A percentile compares a stretch with the other conserved stretches of the same genome.
Conservation (phyloP, 2,329 filamentous ascomycete genomes). For the Alternaria alternata region DNA sequence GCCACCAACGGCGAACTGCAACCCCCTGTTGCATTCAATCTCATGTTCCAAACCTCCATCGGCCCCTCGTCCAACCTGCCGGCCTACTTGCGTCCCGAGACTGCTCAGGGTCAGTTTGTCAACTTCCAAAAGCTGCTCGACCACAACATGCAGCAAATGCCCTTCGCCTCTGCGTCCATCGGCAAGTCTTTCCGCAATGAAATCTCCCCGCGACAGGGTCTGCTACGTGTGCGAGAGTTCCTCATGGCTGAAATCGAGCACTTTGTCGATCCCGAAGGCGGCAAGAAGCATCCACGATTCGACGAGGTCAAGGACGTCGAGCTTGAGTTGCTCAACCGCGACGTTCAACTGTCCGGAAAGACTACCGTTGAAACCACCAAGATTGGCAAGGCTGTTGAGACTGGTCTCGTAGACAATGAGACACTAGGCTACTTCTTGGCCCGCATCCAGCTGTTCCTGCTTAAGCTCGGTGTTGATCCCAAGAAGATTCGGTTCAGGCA, state of each 20-base stretch:
- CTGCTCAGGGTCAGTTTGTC: conserved; percentile 96
- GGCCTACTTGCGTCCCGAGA: conserved; percentile 76
- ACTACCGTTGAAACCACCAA: conserved; percentile 76
- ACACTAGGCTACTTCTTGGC: conserved; percentile 97
- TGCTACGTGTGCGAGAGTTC: conserved; percentile 95
- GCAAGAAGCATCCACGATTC: conserved; percentile 94
- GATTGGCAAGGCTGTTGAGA: conserved; percentile 85
- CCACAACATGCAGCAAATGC: conserved; percentile 94
- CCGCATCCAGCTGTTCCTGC: conserved; percentile 88
- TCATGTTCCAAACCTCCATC: conserved; percentile 98
- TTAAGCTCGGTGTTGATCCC: conserved; percentile 86
- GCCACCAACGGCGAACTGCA: conserved; percentile 77
- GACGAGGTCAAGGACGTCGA: conserved; percentile 83
- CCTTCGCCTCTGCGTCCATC: conserved; percentile 95
- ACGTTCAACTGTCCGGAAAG: conserved; percentile 86
- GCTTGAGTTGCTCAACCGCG: conserved; percentile 82
- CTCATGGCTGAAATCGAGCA: conserved; percentile 99
- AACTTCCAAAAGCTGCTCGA: conserved; percentile 97
- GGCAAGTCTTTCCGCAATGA: conserved; percentile 99
- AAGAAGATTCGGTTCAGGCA: conserved; percentile 94
- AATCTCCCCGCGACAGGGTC: conserved; percentile 90
- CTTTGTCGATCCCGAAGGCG: conserved; percentile 91
- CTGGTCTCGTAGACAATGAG: conserved; percentile 91
- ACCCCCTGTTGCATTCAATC: conserved; percentile 90
- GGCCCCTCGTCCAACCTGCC: conserved; percentile 87